phyloP scores from a whole-genome alignment of 768 basidiomycete genomes.

The Amylocystis lapponica region DNA sequence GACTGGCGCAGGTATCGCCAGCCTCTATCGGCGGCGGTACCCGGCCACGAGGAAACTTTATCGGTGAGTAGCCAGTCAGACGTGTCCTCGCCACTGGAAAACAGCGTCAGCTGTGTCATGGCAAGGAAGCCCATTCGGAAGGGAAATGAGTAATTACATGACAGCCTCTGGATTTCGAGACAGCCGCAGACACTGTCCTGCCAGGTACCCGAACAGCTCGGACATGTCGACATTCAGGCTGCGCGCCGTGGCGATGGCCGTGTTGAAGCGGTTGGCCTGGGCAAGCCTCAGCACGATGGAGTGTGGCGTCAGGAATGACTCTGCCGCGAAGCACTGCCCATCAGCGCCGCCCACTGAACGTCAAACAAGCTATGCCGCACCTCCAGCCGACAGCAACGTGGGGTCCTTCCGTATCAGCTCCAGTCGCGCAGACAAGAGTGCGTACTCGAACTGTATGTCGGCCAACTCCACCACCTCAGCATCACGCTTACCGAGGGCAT shows the following conservation, averaged over 20 bases:
- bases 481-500: constrained; percentile 54
- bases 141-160: constrained; percentile 38
- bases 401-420: constrained; percentile 69
- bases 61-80: constrained; percentile 84
- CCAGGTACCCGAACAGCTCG: constrained; percentile 73
- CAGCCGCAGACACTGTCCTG: constrained; percentile 73
- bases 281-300: constrained; percentile 75
- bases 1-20: constrained; percentile 86
- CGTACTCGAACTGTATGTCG: constrained; percentile 77
- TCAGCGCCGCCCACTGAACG: too few relatives aligned
- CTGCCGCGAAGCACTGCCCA: constrained; percentile 32
- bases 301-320: constrained; percentile 45
- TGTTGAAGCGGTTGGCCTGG: constrained; percentile 72
- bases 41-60: constrained; percentile 77
- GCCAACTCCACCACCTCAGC: constrained; percentile 73
- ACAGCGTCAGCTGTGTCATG: constrained; percentile 5
- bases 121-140: constrained; percentile 5
- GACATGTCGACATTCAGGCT: constrained; percentile 82
- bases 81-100: constrained; percentile 57
- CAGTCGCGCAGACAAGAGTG: constrained; percentile 70
- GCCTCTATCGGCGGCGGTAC: constrained; percentile 70
- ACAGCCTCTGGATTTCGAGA: constrained; percentile 55
- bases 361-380: constrained; percentile 43
- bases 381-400: constrained; percentile 51
- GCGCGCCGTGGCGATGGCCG: constrained; percentile 72